These are phyloP conservation scores for Talaromyces pinophilus DNA, from an alignment of 2,329 filamentous ascomycete species.

Conservation along the genomic window DNA sequence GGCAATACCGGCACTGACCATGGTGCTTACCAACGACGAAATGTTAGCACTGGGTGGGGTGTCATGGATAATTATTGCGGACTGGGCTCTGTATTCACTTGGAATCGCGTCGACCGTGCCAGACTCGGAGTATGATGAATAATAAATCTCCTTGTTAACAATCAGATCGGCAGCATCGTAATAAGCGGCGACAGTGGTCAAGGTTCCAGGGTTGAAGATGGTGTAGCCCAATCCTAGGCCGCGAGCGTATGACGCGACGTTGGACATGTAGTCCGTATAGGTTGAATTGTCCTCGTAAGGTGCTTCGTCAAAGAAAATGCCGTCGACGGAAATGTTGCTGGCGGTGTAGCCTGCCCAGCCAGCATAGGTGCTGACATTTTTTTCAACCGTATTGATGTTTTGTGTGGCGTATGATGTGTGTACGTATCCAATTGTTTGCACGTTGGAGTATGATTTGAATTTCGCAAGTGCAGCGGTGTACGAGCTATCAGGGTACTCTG, in stretches of 20 bases:
- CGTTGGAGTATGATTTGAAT: constrained; percentile 21
- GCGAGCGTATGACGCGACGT: constrained; percentile 7
- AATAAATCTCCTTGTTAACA: constrained; percentile 14
- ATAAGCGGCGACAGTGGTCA: constrained; percentile 15
- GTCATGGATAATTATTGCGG: constrained; percentile 19
- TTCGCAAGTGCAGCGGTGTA: constrained; percentile 8
- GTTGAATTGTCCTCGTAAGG: constrained; percentile 10
- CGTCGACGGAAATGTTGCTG: constrained; percentile 20
- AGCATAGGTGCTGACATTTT: constrained; percentile 14
- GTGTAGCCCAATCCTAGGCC: constrained; percentile 11
- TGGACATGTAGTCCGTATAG: constrained; percentile 13
- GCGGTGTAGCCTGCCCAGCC: constrained; percentile 18
- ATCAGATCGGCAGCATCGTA: constrained; percentile 19
- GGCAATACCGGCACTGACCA: constrained; percentile 9
- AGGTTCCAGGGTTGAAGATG: constrained; percentile 19
- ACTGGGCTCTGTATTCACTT: constrained; percentile 10
- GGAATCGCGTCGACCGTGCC: neutral
- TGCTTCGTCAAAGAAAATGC: constrained; percentile 22
- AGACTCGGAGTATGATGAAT: constrained; percentile 9
- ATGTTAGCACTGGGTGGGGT: constrained; percentile 10
- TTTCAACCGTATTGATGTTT: neutral
- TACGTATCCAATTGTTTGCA: constrained; percentile 21
- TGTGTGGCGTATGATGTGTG: constrained; percentile 7
- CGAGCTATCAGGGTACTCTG: constrained; percentile 17
- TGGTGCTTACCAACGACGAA: constrained; percentile 9